Evolutionary conservation across 192 early-diverging fungal species (phyloP), one percentile per base, ranked within the genome.

Genomic region (Podila verticillata): DNA sequence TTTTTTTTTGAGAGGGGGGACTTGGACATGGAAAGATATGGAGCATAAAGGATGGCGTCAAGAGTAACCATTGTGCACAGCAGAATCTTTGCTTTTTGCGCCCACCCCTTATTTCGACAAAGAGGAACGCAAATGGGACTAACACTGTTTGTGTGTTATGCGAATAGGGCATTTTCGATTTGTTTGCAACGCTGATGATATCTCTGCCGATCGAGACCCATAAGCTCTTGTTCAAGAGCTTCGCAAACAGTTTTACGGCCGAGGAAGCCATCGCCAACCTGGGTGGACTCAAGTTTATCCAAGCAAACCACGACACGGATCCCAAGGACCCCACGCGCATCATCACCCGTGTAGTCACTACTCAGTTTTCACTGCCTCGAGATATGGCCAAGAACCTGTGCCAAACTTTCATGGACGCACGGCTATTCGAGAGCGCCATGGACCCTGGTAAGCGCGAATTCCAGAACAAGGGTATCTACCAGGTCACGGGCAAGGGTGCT

Each of bases 341-440:
- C 30, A 82, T 85, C 31, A 82, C 85, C 20, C 88, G 84, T 6
- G 85, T 86, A 0, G 87, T 86, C 5, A 90, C 87, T 2, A 90
- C 89, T 0, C 88, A 85, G 6, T 90, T 90, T 32, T 87, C 84
- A 28, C 83, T 90, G 68, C 84, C 86, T 30, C 64, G 82, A 59
- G 89, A 88, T 44, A 87, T 90, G 87, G 88, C 88, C 29, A 89
- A 89, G 58, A 85, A 74, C 31, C 71, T 90, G 1, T 84, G 83
- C 44, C 82, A 87, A 39, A 84, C 85, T 22, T 90, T 90, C 48
- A 74, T 90, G 68, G 83, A 86, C 26, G 86, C 89, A 9, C 66
- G 83, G 24, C 68, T 88, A 19, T 83, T 87, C 28, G 84, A 84
- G 39, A 81, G 82, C 24, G 80, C 84, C 5, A 54, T 70, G 0